Conservation (phyloP, 1,284 basidiomycete genomes). For the Anthracocystis panici-leucophaei region DNA sequence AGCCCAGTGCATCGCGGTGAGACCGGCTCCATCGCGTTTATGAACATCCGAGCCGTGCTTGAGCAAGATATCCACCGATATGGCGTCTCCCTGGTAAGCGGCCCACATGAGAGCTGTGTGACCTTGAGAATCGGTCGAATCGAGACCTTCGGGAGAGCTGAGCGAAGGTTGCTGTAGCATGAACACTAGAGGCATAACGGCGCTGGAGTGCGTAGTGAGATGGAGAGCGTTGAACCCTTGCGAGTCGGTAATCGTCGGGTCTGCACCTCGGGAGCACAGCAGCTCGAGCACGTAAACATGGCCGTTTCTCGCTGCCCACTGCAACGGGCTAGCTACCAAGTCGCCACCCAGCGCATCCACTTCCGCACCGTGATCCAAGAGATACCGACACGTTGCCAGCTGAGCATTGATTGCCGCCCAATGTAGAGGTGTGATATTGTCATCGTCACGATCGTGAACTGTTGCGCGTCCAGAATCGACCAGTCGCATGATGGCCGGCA, state of each 20-base stretch:
- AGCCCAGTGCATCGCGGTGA: constrained; percentile 96
- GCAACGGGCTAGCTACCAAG: constrained; percentile 92
- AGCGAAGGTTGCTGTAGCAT: constrained; percentile 81
- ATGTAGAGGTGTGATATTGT: constrained; percentile 94
- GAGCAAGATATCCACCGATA: constrained; percentile 90
- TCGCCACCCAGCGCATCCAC: constrained; percentile 95
- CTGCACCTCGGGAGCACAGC: constrained; percentile 86
- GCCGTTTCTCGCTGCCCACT: constrained; percentile 96
- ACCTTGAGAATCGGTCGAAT: constrained; percentile 80
- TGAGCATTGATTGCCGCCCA: constrained; percentile 97
- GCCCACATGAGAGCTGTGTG: constrained; percentile 99
- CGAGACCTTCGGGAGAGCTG: constrained; percentile 40
- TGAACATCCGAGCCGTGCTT: constrained; percentile 85
- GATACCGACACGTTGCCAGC: constrained; percentile 54
- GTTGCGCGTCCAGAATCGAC: constrained; percentile 80
- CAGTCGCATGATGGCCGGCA: constrained; percentile 77
- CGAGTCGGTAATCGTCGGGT: constrained; percentile 88
- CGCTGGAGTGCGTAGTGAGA: constrained; percentile 91
- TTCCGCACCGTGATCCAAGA: constrained; percentile 93
- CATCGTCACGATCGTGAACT: constrained; percentile 84
- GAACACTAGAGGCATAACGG: constrained; percentile 92
- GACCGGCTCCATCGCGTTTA: constrained; percentile 81
- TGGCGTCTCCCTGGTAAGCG: constrained; percentile 95
- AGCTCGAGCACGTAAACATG: constrained; percentile 94
- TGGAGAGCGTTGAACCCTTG: constrained; percentile 98